Conservation (phyloP, 495 filamentous ascomycete genomes). For the Podospora australis region DNA sequence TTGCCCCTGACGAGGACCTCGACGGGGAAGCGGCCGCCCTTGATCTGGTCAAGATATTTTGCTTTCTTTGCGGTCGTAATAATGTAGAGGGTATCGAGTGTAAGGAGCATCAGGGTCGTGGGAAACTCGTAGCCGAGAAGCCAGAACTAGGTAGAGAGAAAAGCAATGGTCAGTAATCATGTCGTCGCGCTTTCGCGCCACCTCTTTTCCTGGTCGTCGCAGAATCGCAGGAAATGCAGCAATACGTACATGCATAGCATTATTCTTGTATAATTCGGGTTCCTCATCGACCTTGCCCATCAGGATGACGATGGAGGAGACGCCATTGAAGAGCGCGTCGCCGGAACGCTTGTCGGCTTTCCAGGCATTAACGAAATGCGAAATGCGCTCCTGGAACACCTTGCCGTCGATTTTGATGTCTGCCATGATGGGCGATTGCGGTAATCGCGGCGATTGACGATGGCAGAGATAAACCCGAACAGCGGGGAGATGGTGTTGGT, state of each 20-base stretch:
- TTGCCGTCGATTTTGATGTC: slow-evolving; percentile 85
- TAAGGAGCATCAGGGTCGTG: slow-evolving; percentile 86
- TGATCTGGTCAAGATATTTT: slow-evolving; percentile 86
- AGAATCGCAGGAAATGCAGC: neutral
- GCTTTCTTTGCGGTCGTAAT: slow-evolving; percentile 98
- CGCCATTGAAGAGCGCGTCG: slow-evolving; percentile 77
- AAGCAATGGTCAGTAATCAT: too few species aligned
- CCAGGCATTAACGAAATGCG: slow-evolving; percentile 82
- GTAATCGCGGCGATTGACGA: slow-evolving; percentile 21
- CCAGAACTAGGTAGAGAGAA: slow-evolving; percentile 78
- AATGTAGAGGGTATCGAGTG: slow-evolving; percentile 77
- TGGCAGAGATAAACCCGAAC: slow-evolving; percentile 14
- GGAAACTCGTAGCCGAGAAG: slow-evolving; percentile 98
- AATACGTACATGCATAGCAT: slow-evolving; percentile 80
- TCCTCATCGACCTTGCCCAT: slow-evolving; percentile 92
- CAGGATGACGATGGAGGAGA: slow-evolving; percentile 74
- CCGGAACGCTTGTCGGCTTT: slow-evolving; percentile 84
- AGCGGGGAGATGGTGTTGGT: slow-evolving; percentile 9
- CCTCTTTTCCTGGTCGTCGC: too few species aligned
- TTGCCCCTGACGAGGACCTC: slow-evolving; percentile 87
- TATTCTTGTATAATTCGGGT: slow-evolving; percentile 82
- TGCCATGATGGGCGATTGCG: slow-evolving; percentile 42
- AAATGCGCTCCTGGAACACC: slow-evolving; percentile 85
- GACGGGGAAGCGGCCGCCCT: slow-evolving; percentile 82
- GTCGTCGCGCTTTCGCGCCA: too few species aligned